Conservation (phyloP, 805 yeast species). For the Priceomyces castillae region DNA sequence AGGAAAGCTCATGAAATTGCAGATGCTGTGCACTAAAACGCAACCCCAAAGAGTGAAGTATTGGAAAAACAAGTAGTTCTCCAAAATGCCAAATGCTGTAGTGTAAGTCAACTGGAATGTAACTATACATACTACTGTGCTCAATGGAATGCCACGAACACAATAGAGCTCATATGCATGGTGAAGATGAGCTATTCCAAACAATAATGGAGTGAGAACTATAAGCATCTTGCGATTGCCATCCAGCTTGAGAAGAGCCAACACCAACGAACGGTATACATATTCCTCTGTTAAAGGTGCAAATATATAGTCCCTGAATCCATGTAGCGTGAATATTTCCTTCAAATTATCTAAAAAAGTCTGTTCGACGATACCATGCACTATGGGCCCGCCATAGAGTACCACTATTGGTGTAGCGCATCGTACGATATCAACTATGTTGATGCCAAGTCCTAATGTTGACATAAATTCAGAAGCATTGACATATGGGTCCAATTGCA, state of each 20-base stretch:
- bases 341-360: constrained; percentile 15
- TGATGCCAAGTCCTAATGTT: constrained; percentile 25
- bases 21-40: constrained; percentile 57
- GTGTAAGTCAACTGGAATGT: constrained; percentile 63
- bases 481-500: constrained; percentile 7
- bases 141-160: constrained; percentile 20
- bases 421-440: neutral
- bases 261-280: constrained; percentile 55
- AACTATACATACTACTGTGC: constrained; percentile 34
- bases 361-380: constrained; percentile 22
- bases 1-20: constrained; percentile 75
- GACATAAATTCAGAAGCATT: constrained; percentile 8
- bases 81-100: constrained; percentile 65
- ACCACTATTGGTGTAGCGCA: constrained; percentile 6
- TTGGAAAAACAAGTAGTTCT: constrained; percentile 53
- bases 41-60: constrained; percentile 55
- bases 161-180: constrained; percentile 56
- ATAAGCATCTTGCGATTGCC: constrained; percentile 1
- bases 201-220: constrained; percentile 54
- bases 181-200: constrained; percentile 78
- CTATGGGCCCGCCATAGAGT: constrained; percentile 40
- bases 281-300: constrained; percentile 83
- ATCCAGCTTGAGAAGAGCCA: constrained; percentile 18
- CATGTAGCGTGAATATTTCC: constrained; percentile 29
- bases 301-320: constrained; percentile 55